phyloP scores from a whole-genome alignment of 2,329 filamentous ascomycete species.

The Colletotrichum lentis region DNA sequence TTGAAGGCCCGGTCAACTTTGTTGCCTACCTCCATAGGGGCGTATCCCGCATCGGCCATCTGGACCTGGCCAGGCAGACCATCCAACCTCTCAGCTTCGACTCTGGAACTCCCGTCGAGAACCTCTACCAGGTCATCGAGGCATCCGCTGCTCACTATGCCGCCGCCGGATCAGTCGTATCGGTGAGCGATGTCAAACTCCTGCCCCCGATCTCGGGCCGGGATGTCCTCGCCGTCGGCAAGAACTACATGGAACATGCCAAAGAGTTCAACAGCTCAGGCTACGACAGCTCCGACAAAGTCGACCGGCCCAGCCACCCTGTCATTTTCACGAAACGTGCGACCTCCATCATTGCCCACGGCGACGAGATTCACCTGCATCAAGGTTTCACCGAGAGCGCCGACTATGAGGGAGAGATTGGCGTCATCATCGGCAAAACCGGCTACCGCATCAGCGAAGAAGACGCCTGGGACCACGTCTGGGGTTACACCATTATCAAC shows the following conservation, averaged over 20 bases:
- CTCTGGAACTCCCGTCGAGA: slow-evolving; percentile 56
- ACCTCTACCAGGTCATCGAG: slow-evolving; percentile 62
- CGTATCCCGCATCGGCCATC: slow-evolving; percentile 19
- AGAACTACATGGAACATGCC: slow-evolving; percentile 66
- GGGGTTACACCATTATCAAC: slow-evolving; percentile 66
- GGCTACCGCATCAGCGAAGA: slow-evolving; percentile 54
- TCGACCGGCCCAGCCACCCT: slow-evolving; percentile 60
- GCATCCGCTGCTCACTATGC: slow-evolving; percentile 52
- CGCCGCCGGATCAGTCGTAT: slow-evolving; percentile 43
- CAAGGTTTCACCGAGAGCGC: slow-evolving; percentile 57
- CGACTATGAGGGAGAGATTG: slow-evolving; percentile 66
- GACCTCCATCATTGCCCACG: slow-evolving; percentile 60
- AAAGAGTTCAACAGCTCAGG: slow-evolving; percentile 65
- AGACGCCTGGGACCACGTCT: slow-evolving; percentile 60
- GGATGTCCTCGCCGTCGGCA: slow-evolving; percentile 64
- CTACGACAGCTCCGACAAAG: slow-evolving; percentile 63
- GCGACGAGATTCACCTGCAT: slow-evolving; percentile 57
- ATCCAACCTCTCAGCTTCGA: slow-evolving; percentile 55
- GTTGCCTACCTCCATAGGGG: slow-evolving; percentile 4
- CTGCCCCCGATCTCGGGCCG: slow-evolving; percentile 57
- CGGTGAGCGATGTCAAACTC: slow-evolving; percentile 50
- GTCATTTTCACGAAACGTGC: slow-evolving; percentile 65
- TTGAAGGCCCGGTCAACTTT: slow-evolving; percentile 13
- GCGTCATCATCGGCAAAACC: slow-evolving; percentile 61
- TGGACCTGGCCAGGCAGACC: slow-evolving; percentile 1